These are phyloP conservation scores for Solanum medicagineum DNA, from an alignment of 257 asterid genomes.

Conservation along the genomic window DNA sequence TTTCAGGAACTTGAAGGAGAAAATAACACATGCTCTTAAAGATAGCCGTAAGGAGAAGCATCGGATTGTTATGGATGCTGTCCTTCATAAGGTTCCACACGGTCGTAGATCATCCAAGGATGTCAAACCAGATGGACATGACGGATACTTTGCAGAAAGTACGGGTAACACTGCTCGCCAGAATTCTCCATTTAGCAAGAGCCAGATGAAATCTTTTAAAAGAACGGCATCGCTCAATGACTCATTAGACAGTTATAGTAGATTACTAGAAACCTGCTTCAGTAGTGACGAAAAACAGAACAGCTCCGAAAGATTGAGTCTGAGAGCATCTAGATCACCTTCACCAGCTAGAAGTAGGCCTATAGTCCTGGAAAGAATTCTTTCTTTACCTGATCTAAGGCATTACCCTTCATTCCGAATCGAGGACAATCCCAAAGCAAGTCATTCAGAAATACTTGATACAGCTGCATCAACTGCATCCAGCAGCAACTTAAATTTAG, in stretches of 20 bases:
- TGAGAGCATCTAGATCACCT: constrained; percentile 1
- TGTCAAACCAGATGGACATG: constrained; percentile 2
- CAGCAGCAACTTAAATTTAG: not conserved
- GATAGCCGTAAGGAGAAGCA: constrained; percentile 59
- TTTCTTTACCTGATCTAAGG: constrained; percentile 68
- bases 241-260: constrained; percentile 38
- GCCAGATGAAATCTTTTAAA: constrained; percentile 3
- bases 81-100: constrained; percentile 56
- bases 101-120: constrained; percentile 26
- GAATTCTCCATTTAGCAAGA: constrained; percentile 6
- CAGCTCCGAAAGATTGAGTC: constrained; percentile 14
- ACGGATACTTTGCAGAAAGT: not conserved
- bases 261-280: constrained; percentile 21
- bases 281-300: constrained; percentile 23
- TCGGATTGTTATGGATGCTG: constrained; percentile 62
- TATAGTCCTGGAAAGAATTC: constrained; percentile 35
- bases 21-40: constrained; percentile 41
- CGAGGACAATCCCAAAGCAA: constrained; percentile 21
- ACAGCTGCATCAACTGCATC: not conserved
- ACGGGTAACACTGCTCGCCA: not conserved
- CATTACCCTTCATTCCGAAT: constrained; percentile 25
- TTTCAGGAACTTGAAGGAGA: constrained; percentile 56
- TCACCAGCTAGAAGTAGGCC: constrained; percentile 7
- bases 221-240: constrained; percentile 48
- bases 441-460: constrained; percentile 1